Conservation (phyloP, 495 filamentous ascomycete species). For the Umbilicaria muhlenbergii region DNA sequence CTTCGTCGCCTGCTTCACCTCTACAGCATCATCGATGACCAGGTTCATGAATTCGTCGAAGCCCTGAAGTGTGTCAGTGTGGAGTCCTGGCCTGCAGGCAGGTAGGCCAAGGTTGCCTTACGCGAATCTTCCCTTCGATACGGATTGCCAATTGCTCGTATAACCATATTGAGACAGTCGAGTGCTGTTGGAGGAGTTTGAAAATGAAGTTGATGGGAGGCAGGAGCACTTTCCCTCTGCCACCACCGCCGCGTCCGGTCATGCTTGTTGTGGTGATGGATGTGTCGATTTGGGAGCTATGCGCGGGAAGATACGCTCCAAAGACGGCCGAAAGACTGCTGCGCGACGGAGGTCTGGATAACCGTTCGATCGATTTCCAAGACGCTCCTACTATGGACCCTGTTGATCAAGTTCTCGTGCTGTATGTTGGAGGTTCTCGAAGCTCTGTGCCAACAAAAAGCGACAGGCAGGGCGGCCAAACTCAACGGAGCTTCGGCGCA, state of each 20-base stretch:
- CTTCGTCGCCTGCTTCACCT: conserved; percentile 77
- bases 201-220: conserved; percentile 99
- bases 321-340: no score
- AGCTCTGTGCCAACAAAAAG: no score
- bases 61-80: conserved; percentile 35
- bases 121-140: conserved; percentile 90
- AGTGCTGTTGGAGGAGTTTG: conserved; percentile 79
- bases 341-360: no score
- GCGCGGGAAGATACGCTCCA: no score
- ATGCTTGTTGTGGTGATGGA: conserved; percentile 32
- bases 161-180: conserved; percentile 84
- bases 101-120: conserved; percentile 20
- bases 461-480: no score
- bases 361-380: no score
- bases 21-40: conserved; percentile 86
- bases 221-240: conserved; percentile 74
- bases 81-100: background rate
- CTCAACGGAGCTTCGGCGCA: conserved; percentile 2
- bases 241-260: conserved; percentile 66
- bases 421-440: no score
- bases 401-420: no score
- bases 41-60: conserved; percentile 99
- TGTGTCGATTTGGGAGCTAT: background rate
- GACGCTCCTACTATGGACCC: no score
- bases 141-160: conserved; percentile 88